Conservation (phyloP, 2,329 filamentous ascomycete genomes). For the Claviceps sp. region DNA sequence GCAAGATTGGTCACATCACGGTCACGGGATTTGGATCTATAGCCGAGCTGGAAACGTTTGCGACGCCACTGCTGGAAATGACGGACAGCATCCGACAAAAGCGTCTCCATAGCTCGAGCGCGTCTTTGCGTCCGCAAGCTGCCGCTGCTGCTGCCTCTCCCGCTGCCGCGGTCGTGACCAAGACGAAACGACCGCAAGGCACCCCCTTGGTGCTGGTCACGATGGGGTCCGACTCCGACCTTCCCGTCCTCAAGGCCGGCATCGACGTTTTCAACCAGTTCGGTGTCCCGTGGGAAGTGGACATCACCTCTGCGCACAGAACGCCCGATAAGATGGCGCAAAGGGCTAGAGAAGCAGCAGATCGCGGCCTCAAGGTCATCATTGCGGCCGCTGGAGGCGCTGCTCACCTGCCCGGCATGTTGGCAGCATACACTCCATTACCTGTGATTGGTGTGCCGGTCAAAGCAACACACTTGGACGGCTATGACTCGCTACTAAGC, state of each 20-base stretch:
- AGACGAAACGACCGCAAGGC: conserved; percentile 5
- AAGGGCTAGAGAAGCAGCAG: conserved; percentile 49
- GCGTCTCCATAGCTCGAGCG: conserved; percentile 26
- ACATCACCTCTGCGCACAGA: conserved; percentile 69
- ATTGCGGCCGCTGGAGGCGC: conserved; percentile 67
- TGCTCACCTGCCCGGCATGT: conserved; percentile 63
- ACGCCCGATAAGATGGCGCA: conserved; percentile 58
- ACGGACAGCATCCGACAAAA: conserved; percentile 47
- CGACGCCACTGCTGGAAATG: conserved; percentile 55
- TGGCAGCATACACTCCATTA: conserved; percentile 54
- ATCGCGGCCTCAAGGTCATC: conserved; percentile 55
- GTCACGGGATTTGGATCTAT: conserved; percentile 56
- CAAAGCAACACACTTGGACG: conserved; percentile 59
- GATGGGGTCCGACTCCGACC: conserved; percentile 74
- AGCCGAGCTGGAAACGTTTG: conserved; percentile 43
- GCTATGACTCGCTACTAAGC: conserved; percentile 55
- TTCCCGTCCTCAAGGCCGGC: conserved; percentile 51
- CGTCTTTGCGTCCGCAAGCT: conserved; percentile 18
- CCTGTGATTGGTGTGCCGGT: conserved; percentile 70
- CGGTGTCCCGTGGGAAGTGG: conserved; percentile 55
- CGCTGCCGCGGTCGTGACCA: neutral
- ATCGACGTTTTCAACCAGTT: conserved; percentile 57
- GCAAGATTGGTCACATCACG: conserved; percentile 94
- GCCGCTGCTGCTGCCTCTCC: neutral
- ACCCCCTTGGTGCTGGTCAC: conserved; percentile 58